Evolutionary conservation across 2,329 filamentous ascomycete species (phyloP).

Genomic region (Aspergillus sp.): DNA sequence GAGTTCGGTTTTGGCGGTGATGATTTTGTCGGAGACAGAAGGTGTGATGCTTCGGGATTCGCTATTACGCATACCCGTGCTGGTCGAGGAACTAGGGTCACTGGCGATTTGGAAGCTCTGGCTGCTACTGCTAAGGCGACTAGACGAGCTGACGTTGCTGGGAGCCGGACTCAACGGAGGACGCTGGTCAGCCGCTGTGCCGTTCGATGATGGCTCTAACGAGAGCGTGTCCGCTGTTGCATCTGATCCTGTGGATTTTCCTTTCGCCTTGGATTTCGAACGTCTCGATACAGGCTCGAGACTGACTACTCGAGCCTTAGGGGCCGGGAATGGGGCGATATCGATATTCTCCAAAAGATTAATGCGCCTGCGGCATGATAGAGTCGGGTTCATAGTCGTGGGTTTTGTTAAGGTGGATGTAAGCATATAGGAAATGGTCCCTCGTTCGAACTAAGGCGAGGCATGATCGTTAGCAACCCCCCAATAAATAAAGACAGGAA

Average conservation of each 20-base stretch:
- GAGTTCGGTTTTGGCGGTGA: constrained; percentile 80
- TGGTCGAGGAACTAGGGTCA: constrained; percentile 37
- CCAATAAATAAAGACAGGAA: not conserved
- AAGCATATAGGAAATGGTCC: constrained; percentile 86
- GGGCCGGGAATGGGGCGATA: constrained; percentile 67
- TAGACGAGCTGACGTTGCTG: constrained; percentile 69
- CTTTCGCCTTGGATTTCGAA: constrained; percentile 53
- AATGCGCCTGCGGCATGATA: constrained; percentile 76
- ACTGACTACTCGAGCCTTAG: constrained; percentile 77
- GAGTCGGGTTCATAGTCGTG: constrained; percentile 75
- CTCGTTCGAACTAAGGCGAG: constrained; percentile 75
- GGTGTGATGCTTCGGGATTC: constrained; percentile 47
- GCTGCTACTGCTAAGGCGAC: constrained; percentile 62
- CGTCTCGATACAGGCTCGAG: constrained; percentile 79
- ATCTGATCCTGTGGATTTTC: constrained; percentile 42
- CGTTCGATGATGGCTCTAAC: constrained; percentile 40
- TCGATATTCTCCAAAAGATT: constrained; percentile 79
- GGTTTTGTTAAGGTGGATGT: constrained; percentile 86
- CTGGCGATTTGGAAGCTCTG: constrained; percentile 51
- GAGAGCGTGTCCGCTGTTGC: constrained; percentile 41
- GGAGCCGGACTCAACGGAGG: constrained; percentile 47
- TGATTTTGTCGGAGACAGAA: constrained; percentile 66
- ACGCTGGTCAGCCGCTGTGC: constrained; percentile 27
- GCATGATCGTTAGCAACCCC: constrained; percentile 2
- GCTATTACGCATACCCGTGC: constrained; percentile 38